Conservation (phyloP, 805 yeast genomes). For the Helenozyma rhizophorensis region DNA sequence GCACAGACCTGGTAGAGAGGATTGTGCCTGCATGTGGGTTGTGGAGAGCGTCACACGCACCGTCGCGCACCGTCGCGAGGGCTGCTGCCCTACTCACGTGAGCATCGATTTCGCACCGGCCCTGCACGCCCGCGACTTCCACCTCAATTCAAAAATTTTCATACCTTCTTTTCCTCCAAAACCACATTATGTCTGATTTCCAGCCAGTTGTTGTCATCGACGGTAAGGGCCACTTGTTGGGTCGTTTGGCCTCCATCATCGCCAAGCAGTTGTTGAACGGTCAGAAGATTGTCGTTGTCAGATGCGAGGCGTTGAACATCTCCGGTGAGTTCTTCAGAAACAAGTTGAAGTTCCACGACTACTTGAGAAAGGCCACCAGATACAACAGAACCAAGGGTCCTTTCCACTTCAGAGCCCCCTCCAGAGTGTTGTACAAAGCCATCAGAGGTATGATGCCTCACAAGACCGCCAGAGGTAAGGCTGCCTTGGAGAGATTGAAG, state of each 20-base stretch:
- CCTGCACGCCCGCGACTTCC: slow-evolving; percentile 1
- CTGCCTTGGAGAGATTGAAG: slow-evolving; percentile 98
- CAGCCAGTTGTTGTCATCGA: slow-evolving; percentile 98
- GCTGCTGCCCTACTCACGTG: no score
- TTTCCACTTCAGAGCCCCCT: slow-evolving; percentile 99
- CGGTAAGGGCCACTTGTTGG: slow-evolving; percentile 99
- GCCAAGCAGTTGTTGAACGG: slow-evolving; percentile 99
- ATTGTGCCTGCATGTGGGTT: no score
- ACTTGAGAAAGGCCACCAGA: slow-evolving; percentile 98
- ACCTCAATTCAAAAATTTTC: slow-evolving; percentile 15
- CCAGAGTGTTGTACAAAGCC: slow-evolving; percentile 99
- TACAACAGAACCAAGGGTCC: slow-evolving; percentile 99
- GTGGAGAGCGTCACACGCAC: no score
- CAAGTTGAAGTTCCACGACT: slow-evolving; percentile 99
- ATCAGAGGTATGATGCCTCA: slow-evolving; percentile 99
- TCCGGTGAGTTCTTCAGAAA: slow-evolving; percentile 99
- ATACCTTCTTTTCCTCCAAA: slow-evolving; percentile 7
- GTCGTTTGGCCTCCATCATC: slow-evolving; percentile 98
- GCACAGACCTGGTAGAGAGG: no score
- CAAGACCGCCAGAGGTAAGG: slow-evolving; percentile 99
- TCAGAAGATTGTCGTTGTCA: slow-evolving; percentile 95
- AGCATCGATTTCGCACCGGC: slow-evolving; percentile 1
- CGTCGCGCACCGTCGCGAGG: no score
- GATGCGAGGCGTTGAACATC: slow-evolving; percentile 97
- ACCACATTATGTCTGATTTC: slow-evolving; percentile 63